phyloP scores from a whole-genome alignment of 2,329 filamentous ascomycete genomes.

The Fusarium sp. region DNA sequence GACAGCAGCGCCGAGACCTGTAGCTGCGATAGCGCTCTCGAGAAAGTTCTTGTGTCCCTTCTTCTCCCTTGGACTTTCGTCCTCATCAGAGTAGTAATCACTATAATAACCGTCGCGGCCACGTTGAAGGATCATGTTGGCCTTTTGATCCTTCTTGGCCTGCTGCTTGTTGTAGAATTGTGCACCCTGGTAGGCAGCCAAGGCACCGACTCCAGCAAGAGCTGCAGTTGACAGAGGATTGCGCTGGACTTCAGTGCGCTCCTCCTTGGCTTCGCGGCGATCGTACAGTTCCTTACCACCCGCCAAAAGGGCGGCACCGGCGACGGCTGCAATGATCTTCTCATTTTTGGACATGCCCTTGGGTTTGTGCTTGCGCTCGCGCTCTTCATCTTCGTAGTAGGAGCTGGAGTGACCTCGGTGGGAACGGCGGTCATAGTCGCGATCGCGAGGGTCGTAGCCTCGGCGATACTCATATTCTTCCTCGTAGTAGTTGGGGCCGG shows the following conservation, averaged over 20 bases:
- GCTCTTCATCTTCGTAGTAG: conserved; percentile 69
- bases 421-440: conserved; percentile 56
- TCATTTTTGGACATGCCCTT: conserved; percentile 66
- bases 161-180: conserved; percentile 70
- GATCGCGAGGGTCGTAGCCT: conserved; percentile 59
- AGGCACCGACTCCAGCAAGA: conserved; percentile 69
- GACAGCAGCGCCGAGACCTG: conserved; percentile 68
- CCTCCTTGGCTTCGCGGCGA: conserved; percentile 65
- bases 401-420: conserved; percentile 58
- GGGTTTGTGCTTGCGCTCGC: conserved; percentile 56
- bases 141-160: conserved; percentile 65
- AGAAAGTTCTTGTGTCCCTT: conserved; percentile 72
- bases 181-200: conserved; percentile 71
- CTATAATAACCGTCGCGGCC: conserved; percentile 61
- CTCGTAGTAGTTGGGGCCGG: conserved; percentile 68
- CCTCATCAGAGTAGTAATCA: conserved; percentile 68
- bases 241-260: conserved; percentile 61
- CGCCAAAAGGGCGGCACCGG: conserved; percentile 70
- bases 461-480: conserved; percentile 58
- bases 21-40: conserved; percentile 69
- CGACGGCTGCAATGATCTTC: conserved; percentile 72
- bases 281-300: conserved; percentile 74
- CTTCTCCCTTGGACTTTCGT: conserved; percentile 62
- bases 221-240: conserved; percentile 69
- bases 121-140: conserved; percentile 62